Base-by-base conservation (phyloP, 345 rosid species). In the Ceriops decandra region DNA sequence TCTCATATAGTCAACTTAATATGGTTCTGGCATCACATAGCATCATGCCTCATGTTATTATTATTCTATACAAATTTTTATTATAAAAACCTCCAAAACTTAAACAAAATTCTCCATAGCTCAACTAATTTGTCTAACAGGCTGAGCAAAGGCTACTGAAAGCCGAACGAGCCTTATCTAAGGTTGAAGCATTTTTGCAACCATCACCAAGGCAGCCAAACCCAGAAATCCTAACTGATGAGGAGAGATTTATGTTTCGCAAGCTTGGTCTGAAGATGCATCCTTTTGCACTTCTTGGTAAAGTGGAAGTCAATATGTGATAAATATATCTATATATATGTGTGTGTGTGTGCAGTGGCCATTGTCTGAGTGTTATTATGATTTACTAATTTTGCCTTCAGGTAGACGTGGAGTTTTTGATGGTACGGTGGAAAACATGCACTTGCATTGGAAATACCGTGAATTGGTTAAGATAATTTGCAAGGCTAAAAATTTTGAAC, bases 341-440 rank as follows among this genome's bases (percentile, higher is more conserved):
- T 28, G 0, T 28, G 30, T 28, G 3, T 5, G 7, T 33, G 6
- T 46, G 17, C 57, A 31, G 35, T 49, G 63, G 6, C 30, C 51
- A 62, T 72, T 32, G 15, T 49, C 70, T 67, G 53, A 60, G 11
- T 60, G 63, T 59, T 68, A 24, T 71, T 66, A 67, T 74, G 70
- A 66, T 66, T 70, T 28, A 61, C 10, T 64, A 11, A 61, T 70
- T 64, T 76, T 64, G 74, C 69, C 42, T 84, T 73, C 85, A 93
- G 98, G 97, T 73, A 77, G 97, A 60, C 91, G 96, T 62, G 98
- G 98, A 46, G 91, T 93, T 75, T 93, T 91, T 63, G 96, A 86
- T 79, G 97, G 98, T 66, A 93, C 98, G 1, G 87, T 93, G 74
- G 97, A 93, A 75, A 93, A 93, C 81, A 93, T 93, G 97, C 98